phyloP scores from a whole-genome alignment of 164 flowering plant genomes.

The Taxillus chinensis region DNA sequence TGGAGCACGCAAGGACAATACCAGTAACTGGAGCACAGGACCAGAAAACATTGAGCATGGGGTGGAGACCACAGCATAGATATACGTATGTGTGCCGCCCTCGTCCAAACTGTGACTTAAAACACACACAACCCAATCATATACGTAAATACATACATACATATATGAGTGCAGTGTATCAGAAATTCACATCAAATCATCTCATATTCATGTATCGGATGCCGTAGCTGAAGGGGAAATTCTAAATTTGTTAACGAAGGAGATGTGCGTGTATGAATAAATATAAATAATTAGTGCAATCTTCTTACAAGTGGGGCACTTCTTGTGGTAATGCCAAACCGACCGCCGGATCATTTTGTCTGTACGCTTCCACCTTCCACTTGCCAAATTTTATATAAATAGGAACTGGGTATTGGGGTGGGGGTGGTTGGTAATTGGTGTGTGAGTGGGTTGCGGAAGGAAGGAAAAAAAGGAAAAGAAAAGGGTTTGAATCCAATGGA shows the following conservation, averaged over 20 bases:
- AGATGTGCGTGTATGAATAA: no score
- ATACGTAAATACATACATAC: no score
- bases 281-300: no score
- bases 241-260: no score
- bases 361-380: slow-evolving; percentile 71
- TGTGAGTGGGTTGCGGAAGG: neutral
- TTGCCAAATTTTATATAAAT: slow-evolving; percentile 19
- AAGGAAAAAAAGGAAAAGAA: neutral
- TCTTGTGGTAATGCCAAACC: slow-evolving; percentile 85
- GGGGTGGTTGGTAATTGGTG: no score
- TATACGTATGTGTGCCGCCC: slow-evolving; percentile 96
- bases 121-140: no score
- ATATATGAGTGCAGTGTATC: no score
- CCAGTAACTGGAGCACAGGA: slow-evolving; percentile 85
- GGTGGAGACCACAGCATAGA: slow-evolving; percentile 88
- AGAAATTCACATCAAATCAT: neutral
- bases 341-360: slow-evolving; percentile 85
- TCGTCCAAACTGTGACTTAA: slow-evolving; percentile 60
- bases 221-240: no score
- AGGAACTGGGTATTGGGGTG: neutral
- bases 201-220: neutral
- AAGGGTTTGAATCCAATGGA: neutral
- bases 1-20: slow-evolving; percentile 13
- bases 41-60: slow-evolving; percentile 85
- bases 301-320: slow-evolving; percentile 87